A percentile compares a stretch with the other conserved stretches of the same genome.
These are phyloP conservation scores for Paramecium caudatum DNA, from an alignment of 73 alveolate species.

Conservation along the genomic window DNA sequence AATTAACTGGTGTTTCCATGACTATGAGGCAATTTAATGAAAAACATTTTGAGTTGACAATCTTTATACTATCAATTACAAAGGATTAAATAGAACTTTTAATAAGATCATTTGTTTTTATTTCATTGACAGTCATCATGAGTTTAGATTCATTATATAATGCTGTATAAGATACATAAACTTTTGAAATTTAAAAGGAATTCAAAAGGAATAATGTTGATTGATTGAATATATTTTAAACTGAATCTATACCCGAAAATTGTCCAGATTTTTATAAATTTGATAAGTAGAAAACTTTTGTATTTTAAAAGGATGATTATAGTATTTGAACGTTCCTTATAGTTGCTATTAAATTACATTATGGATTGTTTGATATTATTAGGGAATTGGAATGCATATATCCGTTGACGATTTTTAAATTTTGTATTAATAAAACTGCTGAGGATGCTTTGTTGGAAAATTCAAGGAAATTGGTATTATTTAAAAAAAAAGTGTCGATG, in stretches of 20 bases:
- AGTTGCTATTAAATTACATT: no score
- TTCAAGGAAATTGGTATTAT: neutral
- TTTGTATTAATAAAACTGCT: neutral
- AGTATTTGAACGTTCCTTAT: neutral
- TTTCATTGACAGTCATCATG: neutral
- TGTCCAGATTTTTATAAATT: neutral
- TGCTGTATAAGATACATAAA: neutral
- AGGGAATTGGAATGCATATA: no score
- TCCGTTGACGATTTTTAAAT: neutral
- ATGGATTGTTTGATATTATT: no score
- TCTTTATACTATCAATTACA: neutral
- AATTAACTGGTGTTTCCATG: slow-evolving; percentile 6
- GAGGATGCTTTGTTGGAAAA: neutral
- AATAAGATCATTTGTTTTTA: neutral
- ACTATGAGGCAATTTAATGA: neutral
- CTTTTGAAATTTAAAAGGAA: neutral
- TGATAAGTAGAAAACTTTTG: neutral
- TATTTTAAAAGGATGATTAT: neutral
- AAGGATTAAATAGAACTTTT: neutral
- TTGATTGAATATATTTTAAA: neutral
- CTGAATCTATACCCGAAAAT: neutral
- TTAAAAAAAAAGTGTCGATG: neutral
- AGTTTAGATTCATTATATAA: neutral
- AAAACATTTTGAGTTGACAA: neutral
- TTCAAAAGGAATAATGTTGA: neutral